Conservation (phyloP, 495 filamentous ascomycete species). For the Aspergillus conjunctus region DNA sequence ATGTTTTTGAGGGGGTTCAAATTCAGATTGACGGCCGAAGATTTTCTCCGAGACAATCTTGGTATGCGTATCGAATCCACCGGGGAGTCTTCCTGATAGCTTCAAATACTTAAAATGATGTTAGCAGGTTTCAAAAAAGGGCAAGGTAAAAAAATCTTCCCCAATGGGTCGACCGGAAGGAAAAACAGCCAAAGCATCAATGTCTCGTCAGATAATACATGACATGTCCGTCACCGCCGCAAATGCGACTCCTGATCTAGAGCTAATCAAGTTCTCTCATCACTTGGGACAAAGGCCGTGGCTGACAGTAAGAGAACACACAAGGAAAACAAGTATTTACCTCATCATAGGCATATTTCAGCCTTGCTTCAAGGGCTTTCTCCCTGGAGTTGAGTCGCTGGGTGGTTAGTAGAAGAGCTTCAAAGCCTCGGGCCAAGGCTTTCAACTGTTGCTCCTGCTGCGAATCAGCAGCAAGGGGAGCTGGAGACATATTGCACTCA, state of each 20-base stretch:
- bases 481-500: slow-evolving; percentile 41
- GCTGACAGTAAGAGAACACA: slow-evolving; percentile 3
- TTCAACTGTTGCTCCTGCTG: slow-evolving; percentile 46
- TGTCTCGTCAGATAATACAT: slow-evolving; percentile 57
- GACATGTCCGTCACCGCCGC: slow-evolving; percentile 53
- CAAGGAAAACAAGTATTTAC: slow-evolving; percentile 37
- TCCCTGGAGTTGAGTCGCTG: slow-evolving; percentile 49
- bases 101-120: slow-evolving; percentile 31
- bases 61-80: slow-evolving; percentile 38
- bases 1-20: slow-evolving; percentile 22
- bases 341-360: slow-evolving; percentile 49
- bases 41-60: slow-evolving; percentile 34
- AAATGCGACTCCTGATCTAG: slow-evolving; percentile 59
- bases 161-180: slow-evolving; percentile 1
- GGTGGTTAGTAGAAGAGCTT: slow-evolving; percentile 53
- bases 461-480: slow-evolving; percentile 33
- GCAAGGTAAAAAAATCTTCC: slow-evolving; percentile 6
- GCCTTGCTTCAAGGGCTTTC: slow-evolving; percentile 43
- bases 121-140: slow-evolving; percentile 17
- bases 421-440: slow-evolving; percentile 48
- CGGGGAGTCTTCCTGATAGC: slow-evolving; percentile 32
- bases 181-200: slow-evolving; percentile 10
- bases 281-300: slow-evolving; percentile 44
- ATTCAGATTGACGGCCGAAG: slow-evolving; percentile 20
- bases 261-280: slow-evolving; percentile 58